Base-by-base conservation (phyloP, 495 filamentous ascomycete species). In the Pseudomonodictys pantanalensis region DNA sequence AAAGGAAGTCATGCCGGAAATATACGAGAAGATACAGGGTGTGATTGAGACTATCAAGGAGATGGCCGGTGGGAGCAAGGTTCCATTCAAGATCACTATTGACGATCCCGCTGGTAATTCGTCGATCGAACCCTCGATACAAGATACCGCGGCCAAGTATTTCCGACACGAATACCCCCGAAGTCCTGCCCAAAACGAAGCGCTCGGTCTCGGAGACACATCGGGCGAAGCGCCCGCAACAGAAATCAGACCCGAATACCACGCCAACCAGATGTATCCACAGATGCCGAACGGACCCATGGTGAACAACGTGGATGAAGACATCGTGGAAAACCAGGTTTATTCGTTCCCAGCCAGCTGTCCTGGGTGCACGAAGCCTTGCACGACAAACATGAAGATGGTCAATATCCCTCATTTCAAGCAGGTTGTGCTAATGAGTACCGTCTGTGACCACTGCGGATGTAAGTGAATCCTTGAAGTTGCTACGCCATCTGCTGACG, bases 61-160 rank as follows among this genome's bases (percentile, higher is more conserved):
- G 24, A 95, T 96, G 80, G 69, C 92, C 17, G 80, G 81, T 10
- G 84, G 89, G 12, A 77, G 83, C 8, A 80, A 77, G 1, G 92
- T 92, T 68, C 93, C 95, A n/a, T 96, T 97, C 77, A 84, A 86
- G 6, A 74, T 97, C 29, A 83, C 81, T 10, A 71, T 96, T 29
- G 90, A 99, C 70, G 93, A 99, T 66, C 88, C 88, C 1, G 88
- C 91, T 3, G 93, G 93, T n/a, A 99, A 99, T 78, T 95, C 90
- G 2, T 97, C 89, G 82, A 95, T 99, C 66, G 90, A 95, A 47
- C 93, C 93, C 28, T 86, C 88, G 59, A 80, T 86, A 54, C 75
- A 81, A 66, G 83, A 88, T 5, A 75, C 72, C 29, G 75, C 70
- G 48, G 86, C 83, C 46, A 97, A 96, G 72, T 97, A 91, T 82